Percentiles rank a stretch among this genome's conserved stretches.
Conservation (phyloP, 176 grass and related monocot species). For the Lolium perenne region DNA sequence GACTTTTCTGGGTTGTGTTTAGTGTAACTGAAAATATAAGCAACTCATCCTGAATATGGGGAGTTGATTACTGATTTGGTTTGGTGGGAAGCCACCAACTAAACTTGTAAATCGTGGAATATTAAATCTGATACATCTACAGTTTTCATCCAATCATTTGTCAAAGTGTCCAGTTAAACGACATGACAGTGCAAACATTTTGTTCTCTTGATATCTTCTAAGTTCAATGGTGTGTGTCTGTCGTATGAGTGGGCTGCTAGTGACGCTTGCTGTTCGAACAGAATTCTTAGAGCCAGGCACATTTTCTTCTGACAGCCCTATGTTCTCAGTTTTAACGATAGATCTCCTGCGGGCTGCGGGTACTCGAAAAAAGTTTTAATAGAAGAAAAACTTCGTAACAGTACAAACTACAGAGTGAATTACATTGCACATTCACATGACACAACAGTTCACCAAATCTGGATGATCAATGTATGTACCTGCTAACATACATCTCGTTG, state of each 20-base stretch:
- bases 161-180: not conserved
- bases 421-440: not conserved
- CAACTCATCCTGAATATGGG: conserved; percentile 49
- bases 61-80: conserved; percentile 2
- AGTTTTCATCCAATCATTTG: not conserved
- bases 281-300: too few relatives aligned
- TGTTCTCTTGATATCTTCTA: not conserved
- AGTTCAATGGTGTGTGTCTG: too few relatives aligned
- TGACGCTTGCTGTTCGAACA: too few relatives aligned
- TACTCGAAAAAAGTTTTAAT: too few relatives aligned
- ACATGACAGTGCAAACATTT: not conserved
- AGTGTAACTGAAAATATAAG: conserved; percentile 38
- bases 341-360: too few relatives aligned
- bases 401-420: too few relatives aligned
- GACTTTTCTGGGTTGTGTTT: conserved; percentile 12
- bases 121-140: too few relatives aligned
- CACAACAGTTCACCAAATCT: not conserved
- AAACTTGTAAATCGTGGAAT: not conserved
- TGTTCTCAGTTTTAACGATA: too few relatives aligned
- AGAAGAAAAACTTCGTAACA: too few relatives aligned
- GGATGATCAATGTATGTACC: not conserved
- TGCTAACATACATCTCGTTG: not conserved
- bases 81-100: conserved; percentile 55
- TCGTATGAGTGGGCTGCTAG: too few relatives aligned
- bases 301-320: too few relatives aligned